Base-by-base conservation (phyloP, 1,139 yeast genomes). In the Blastobotrys aristatus region DNA sequence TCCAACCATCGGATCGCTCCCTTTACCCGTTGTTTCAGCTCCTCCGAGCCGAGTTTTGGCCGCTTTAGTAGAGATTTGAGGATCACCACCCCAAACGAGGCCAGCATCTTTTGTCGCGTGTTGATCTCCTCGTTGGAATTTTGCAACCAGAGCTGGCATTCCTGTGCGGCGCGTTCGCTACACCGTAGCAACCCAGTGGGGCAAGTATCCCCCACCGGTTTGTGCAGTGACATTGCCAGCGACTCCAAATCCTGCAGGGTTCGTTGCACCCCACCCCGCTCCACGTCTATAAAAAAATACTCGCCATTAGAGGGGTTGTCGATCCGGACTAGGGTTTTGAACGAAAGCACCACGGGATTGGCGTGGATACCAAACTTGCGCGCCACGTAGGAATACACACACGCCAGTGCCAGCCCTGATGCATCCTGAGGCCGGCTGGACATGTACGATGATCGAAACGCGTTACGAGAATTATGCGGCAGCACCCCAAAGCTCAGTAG, bases 191-290 rank as follows among this genome's bases (percentile, higher is more conserved):
- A 11, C 11, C 20, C 22, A 20, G 33, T 26, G 4, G 35, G 41
- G 11, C 11, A 5, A 3, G 40, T 20, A 20, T 46, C 33, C 14
- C 20, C 36, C 13, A 33, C 11, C 3, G 41, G 41, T 18, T 24
- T 32, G 22, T 35, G 45, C 17, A 46, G 21, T 20, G 37, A 18
- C 13, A 37, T 38, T 13, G 38, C 45, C 14, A 49, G 14, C 20
- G 38, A 42, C n/a, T 14, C 29, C 16, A 49, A 30, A 26, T 49
- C 51, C 11, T 36, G 38, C 2, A 27, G 22, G 8, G 49, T 34
- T 27, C 51, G 33, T 3, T 33, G 20, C 7, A 45, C 39, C 4
- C 51, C 51, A 13, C 47, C 47, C 18, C 51, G 34, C n/a, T 38
- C 40, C 11, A 43, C 38, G 30, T 49, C 51, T 7, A 42, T 40